Base-by-base conservation (phyloP, 2,329 filamentous ascomycete genomes). In the Rhynchosporium agropyri region DNA sequence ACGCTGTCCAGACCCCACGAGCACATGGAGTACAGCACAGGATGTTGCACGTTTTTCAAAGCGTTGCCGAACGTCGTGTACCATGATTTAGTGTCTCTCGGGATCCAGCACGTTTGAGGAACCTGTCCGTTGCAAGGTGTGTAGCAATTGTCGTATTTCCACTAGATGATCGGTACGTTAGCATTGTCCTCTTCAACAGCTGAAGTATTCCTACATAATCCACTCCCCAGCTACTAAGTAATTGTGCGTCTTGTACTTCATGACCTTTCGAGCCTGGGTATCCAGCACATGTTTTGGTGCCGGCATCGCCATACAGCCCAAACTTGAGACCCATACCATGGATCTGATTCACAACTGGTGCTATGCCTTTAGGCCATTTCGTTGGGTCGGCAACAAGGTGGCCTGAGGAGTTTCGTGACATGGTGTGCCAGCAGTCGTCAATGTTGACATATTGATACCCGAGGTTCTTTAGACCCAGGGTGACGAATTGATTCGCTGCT, bases 131-230 rank as follows among this genome's bases (percentile, higher is more conserved):
- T 36, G 5, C 38, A 46, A 20, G 13, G 7, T 2, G 42, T 33
- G 48, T 50, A 50, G 72, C 82, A 85, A 71, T 84, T 84, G 69
- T 85, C 83, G 68, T 83, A 83, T 73, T 84, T 84, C n/a, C 83
- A 72, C 61, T 83, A 85, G 69, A 85, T 83, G 60, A 86, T 77
- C 3, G 80, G 82, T 83, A 83, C 86, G 20, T 40, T 78, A 76
- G 1, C 4, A 15, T 43, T 4, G 40, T 13, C 13, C 15, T 43
- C 4, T 43, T 12, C 40, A 43, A 43, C 4, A n/a, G 13, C 8
- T 2, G 10, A 43, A 43, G 40, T 12, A 12, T 9, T 43, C 40
- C 13, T 43, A 43, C 40, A 43, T 43, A 43, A 12, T 43, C 40
- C 7, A 43, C 40, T 43, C 40, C 40, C 40, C 40, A 43, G 40